Percentiles rank a stretch among this genome's conserved stretches.
phyloP scores from a whole-genome alignment of 176 grass and related monocot genomes.

The Bonia amplexicaulis region DNA sequence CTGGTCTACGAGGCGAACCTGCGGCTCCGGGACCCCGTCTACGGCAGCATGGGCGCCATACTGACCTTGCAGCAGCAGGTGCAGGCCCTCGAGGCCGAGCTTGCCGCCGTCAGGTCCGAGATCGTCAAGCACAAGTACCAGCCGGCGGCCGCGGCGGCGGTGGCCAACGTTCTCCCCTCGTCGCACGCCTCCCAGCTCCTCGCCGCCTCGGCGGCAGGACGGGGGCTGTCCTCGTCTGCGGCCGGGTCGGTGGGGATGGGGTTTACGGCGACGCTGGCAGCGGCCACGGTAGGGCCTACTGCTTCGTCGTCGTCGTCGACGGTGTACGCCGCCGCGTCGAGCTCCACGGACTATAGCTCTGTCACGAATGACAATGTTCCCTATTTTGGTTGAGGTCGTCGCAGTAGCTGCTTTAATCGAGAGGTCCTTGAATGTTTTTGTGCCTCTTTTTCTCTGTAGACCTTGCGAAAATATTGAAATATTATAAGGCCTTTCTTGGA shows the following conservation, averaged over 20 bases:
- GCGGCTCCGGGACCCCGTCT: constrained; percentile 76
- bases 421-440: constrained; percentile 1
- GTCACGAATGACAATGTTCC: constrained; percentile 81
- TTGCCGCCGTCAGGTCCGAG: constrained; percentile 56
- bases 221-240: not conserved
- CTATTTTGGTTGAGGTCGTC: constrained; percentile 57
- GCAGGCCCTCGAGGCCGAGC: constrained; percentile 74
- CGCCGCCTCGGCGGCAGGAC: constrained; percentile 24
- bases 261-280: not conserved
- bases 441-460: not conserved
- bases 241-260: not conserved
- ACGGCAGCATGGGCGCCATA: constrained; percentile 92
- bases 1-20: constrained; percentile 93
- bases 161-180: constrained; percentile 44
- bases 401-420: not conserved
- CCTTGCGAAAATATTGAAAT: constrained; percentile 42
- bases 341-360: constrained; percentile 87
- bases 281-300: not conserved
- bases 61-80: constrained; percentile 78
- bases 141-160: not conserved
- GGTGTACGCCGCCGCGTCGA: constrained; percentile 71
- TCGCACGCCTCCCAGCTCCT: constrained; percentile 49
- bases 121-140: constrained; percentile 67
- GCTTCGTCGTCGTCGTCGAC: constrained; percentile 55
- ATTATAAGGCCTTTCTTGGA: constrained; percentile 25